These are phyloP conservation scores for Neoboletus magnificus DNA, from an alignment of 768 basidiomycete species.

Conservation along the genomic window DNA sequence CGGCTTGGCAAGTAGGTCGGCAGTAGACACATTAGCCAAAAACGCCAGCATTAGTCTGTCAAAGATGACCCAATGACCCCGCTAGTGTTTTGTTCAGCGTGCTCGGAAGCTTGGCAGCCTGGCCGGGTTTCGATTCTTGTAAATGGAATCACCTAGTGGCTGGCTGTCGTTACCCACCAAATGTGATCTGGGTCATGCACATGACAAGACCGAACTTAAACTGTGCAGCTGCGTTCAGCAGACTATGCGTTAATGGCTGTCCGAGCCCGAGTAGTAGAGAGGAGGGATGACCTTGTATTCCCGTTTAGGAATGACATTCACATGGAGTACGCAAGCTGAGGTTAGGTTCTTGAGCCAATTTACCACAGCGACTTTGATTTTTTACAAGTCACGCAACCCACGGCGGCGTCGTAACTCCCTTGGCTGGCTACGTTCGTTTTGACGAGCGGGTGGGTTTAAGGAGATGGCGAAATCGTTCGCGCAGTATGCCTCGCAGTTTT, in stretches of 20 bases:
- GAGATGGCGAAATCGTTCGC: slow-evolving; percentile 69
- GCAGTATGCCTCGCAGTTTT: slow-evolving; percentile 78
- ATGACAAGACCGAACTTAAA: not conserved
- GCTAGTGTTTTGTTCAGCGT: not conserved
- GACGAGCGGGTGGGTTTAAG: slow-evolving; percentile 18
- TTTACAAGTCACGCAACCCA: slow-evolving; percentile 12
- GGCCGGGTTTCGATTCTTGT: no score
- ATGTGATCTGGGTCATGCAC: not conserved
- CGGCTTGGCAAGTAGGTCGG: not conserved
- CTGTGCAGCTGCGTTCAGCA: not conserved
- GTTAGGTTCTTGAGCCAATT: slow-evolving; percentile 18
- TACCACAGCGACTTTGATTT: slow-evolving; percentile 10
- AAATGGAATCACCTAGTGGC: not conserved
- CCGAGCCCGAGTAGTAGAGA: not conserved
- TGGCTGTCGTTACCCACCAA: not conserved
- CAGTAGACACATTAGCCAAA: not conserved
- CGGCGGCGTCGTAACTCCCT: slow-evolving; percentile 9
- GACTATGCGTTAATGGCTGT: not conserved
- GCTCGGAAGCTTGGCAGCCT: no score
- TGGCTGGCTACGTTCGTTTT: slow-evolving; percentile 11
- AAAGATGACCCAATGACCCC: not conserved
- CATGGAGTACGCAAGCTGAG: slow-evolving; percentile 25
- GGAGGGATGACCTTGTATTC: not conserved
- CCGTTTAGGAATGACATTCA: slow-evolving; percentile 14
- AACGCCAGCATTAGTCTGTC: not conserved